Base-by-base conservation (phyloP, 257 asterid species). In the Fraxinus americana region DNA sequence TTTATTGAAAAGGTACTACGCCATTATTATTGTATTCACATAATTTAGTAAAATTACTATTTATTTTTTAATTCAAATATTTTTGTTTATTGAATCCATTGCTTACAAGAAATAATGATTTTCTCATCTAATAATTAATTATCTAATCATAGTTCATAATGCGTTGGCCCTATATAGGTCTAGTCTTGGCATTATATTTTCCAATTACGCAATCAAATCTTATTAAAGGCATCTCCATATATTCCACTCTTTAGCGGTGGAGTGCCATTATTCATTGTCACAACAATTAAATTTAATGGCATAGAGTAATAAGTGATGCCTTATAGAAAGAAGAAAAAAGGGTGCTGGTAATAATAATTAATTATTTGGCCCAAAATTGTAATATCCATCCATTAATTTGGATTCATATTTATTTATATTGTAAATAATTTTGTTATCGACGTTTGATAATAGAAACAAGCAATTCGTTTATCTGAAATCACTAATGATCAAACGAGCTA, bases 61-160 rank as follows among this genome's bases (percentile, higher is more conserved):
- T 7, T 63, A 12, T 30, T 63, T 11, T 11, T 63, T 25, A 12
- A n/a, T 7, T 25, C 19, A 72, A 72, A 27, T 7, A 0, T 59
- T 73, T 73, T 25, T 23, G 43, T 30, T 57, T 7, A 52, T 25
- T 16, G 14, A 23, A 23, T 70, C 68, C 2, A 41, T 41, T 39
- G 52, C 10, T 59, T 5, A 38, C 27, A 35, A 25, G 63, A 59
- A 41, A 67, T 54, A 52, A 52, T 52, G 45, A 59, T 80, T 70
- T 52, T 74, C 41, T 48, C 65, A 67, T 69, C 75, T 82, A 77
- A 81, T 81, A 75, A 83, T 81, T 78, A 70, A 73, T 77, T 72
- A 54, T 73, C 75, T 80, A 80, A 76, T 84, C 82, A 84, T 80
- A 72, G 70, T 76, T 39, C 82, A 80, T 87, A 7, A 84, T 87